Conservation (phyloP, 2,329 filamentous ascomycete species). For the Fonsecaea pedrosoi region DNA sequence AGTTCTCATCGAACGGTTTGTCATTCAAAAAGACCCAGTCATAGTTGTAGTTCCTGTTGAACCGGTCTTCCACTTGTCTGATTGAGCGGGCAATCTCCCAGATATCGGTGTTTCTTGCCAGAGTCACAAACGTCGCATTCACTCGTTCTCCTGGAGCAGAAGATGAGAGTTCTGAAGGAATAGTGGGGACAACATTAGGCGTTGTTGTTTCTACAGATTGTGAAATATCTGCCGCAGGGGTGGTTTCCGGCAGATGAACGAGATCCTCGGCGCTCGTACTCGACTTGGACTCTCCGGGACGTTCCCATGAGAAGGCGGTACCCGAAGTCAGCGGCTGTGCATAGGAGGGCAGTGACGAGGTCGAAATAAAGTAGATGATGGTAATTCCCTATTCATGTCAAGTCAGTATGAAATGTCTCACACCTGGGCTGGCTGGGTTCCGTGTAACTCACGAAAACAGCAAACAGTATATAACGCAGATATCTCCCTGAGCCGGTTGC, state of each 20-base stretch:
- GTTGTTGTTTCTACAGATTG: slow-evolving; percentile 41
- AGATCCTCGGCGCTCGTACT: neutral
- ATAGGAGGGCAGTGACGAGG: slow-evolving; percentile 56
- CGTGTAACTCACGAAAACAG: slow-evolving; percentile 73
- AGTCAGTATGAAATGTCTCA: slow-evolving; percentile 15
- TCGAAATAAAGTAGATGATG: slow-evolving; percentile 83
- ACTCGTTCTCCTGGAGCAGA: slow-evolving; percentile 74
- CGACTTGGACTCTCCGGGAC: slow-evolving; percentile 18
- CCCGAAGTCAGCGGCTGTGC: slow-evolving; percentile 38
- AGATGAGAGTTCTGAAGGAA: slow-evolving; percentile 41
- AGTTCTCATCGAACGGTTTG: slow-evolving; percentile 87
- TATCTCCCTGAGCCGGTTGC: slow-evolving; percentile 48
- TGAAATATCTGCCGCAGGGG: slow-evolving; percentile 31
- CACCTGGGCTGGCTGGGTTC: neutral
- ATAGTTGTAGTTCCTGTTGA: slow-evolving; percentile 96
- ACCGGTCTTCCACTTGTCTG: slow-evolving; percentile 94
- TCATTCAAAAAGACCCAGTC: slow-evolving; percentile 99
- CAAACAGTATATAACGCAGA: slow-evolving; percentile 74
- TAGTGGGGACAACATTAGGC: slow-evolving; percentile 21
- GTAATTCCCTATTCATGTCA: slow-evolving; percentile 62
- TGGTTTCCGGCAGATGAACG: slow-evolving; percentile 28
- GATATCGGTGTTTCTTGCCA: slow-evolving; percentile 89
- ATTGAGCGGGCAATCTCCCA: slow-evolving; percentile 98
- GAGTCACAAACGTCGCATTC: slow-evolving; percentile 96
- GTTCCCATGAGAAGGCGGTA: slow-evolving; percentile 35